Evolutionary conservation across 129 eudicot species (phyloP).

Genomic region (Centella asiatica): DNA sequence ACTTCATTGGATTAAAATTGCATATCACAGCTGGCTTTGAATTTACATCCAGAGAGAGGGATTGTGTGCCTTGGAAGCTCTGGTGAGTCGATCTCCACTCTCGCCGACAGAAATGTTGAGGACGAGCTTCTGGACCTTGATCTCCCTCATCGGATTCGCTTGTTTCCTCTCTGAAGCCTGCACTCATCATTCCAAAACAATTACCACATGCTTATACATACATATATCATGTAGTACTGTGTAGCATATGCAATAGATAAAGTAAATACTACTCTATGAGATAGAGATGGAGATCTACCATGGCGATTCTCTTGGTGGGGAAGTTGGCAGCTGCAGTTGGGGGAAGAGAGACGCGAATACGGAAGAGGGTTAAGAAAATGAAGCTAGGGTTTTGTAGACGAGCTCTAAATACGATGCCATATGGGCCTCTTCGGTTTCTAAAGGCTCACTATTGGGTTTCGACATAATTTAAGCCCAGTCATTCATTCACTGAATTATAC

Average conservation of each 20-base stretch:
- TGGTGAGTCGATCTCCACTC: conserved; percentile 82
- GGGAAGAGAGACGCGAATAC: background rate
- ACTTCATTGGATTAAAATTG: too few species aligned
- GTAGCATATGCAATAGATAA: too few species aligned
- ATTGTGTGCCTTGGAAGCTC: conserved; percentile 59
- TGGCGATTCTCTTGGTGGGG: background rate
- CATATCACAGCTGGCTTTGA: too few species aligned
- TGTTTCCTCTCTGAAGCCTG: conserved; percentile 80
- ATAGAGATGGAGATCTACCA: background rate
- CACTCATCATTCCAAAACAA: conserved; percentile 2
- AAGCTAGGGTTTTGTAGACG: too few species aligned
- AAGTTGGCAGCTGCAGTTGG: background rate
- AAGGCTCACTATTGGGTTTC: too few species aligned
- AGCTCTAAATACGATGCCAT: too few species aligned
- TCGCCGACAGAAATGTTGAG: conserved; percentile 93
- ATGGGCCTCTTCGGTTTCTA: too few species aligned
- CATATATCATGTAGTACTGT: too few species aligned
- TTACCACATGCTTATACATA: background rate
- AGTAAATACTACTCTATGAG: background rate
- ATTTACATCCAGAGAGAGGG: too few species aligned
- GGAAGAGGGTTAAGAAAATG: background rate
- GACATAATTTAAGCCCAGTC: too few species aligned
- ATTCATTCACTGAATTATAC: too few species aligned
- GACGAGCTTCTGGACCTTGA: conserved; percentile 90
- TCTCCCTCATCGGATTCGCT: conserved; percentile 86